Conservation (phyloP, 495 filamentous ascomycete genomes). For the Hypoxylon rickii region DNA sequence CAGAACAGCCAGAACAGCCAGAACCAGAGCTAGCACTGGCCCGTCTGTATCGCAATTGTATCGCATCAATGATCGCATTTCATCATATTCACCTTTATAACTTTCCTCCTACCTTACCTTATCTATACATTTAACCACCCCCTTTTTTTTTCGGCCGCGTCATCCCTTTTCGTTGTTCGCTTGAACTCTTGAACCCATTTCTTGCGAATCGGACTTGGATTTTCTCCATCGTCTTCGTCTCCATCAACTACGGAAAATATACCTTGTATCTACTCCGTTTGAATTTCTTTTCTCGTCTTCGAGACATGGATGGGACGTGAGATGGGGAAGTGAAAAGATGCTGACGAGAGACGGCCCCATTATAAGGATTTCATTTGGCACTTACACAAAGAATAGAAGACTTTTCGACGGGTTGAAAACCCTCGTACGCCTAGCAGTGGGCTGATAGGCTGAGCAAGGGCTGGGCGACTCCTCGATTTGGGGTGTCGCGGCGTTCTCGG, state of each 20-base stretch:
- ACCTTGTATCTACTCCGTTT: not conserved
- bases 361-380: slow-evolving; percentile 18
- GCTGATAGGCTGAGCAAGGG: slow-evolving; percentile 12
- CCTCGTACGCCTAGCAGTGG: slow-evolving; percentile 15
- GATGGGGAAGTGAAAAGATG: slow-evolving; percentile 15
- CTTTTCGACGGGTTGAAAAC: not conserved
- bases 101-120: not conserved
- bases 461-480: slow-evolving; percentile 11
- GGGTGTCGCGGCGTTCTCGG: slow-evolving; percentile 5
- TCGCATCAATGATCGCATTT: slow-evolving; percentile 14
- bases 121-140: not conserved
- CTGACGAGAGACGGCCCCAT: slow-evolving; percentile 30
- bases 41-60: slow-evolving; percentile 4
- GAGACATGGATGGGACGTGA: slow-evolving; percentile 2
- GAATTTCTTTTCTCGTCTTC: not conserved
- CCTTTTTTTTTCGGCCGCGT: not conserved
- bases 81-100: slow-evolving; percentile 18
- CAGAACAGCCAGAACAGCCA: no score
- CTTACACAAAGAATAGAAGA: slow-evolving; percentile 21
- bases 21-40: no score
- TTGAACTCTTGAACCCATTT: not conserved
- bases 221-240: not conserved
- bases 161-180: not conserved
- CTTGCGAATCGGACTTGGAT: not conserved
- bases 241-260: not conserved